Percentiles rank a stretch among this genome's conserved stretches.
Evolutionary conservation across 1,284 basidiomycete species (phyloP).

Genomic region (Tilletia indica): DNA sequence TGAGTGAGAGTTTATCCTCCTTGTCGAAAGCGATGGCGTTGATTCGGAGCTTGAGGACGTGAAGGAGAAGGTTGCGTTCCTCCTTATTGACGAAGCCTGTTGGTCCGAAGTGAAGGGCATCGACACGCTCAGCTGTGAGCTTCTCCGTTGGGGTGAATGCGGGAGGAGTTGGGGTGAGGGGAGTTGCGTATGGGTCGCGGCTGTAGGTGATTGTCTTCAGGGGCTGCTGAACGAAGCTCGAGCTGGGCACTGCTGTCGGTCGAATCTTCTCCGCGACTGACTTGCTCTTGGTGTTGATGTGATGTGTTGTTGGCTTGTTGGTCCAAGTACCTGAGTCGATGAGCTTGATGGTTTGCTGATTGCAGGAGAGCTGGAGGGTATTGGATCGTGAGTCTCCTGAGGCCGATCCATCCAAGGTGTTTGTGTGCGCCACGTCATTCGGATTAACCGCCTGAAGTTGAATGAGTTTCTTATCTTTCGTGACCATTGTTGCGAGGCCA

Average conservation of each 20-base stretch:
- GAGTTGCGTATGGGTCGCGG: neutral
- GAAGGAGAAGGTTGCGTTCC: neutral
- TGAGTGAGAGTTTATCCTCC: neutral
- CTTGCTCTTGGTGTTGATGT: neutral
- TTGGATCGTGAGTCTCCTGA: no score
- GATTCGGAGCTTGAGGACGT: neutral
- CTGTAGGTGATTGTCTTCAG: neutral
- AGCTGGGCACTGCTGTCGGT: neutral
- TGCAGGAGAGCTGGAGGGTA: no score
- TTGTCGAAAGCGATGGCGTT: neutral
- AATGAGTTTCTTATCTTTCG: neutral
- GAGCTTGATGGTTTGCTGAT: no score
- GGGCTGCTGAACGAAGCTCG: neutral
- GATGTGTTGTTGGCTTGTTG: no score
- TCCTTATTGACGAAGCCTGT: neutral
- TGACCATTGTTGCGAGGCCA: neutral
- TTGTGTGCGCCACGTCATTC: neutral
- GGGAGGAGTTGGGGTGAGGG: neutral
- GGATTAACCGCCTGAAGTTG: neutral
- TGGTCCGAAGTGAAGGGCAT: neutral
- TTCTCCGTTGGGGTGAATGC: neutral
- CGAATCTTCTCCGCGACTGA: neutral
- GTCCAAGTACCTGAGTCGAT: no score
- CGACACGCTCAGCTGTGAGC: neutral
- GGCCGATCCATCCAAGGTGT: neutral